These are phyloP conservation scores for Tricholoma saponaceum DNA, from an alignment of 768 basidiomycete genomes.

Conservation along the genomic window DNA sequence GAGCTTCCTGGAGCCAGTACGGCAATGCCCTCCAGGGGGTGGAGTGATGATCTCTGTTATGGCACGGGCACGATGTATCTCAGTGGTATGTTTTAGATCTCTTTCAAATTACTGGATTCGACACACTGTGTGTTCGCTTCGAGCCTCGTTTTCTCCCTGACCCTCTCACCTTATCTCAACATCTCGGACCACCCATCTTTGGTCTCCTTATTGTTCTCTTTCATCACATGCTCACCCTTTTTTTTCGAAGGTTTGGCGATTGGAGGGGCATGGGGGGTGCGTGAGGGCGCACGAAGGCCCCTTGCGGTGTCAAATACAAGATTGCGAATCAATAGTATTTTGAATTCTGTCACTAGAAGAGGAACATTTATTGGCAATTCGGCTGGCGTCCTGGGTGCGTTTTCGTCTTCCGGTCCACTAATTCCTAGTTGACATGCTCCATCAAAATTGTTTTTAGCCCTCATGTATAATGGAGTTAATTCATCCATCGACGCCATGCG, in stretches of 20 bases:
- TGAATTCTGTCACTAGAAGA: slow-evolving; percentile 95
- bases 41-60: slow-evolving; percentile 99
- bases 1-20: slow-evolving; percentile 86
- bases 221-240: slow-evolving; percentile 73
- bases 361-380: slow-evolving; percentile 99
- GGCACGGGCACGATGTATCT: slow-evolving; percentile 99
- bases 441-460: slow-evolving; percentile 57
- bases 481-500: slow-evolving; percentile 86
- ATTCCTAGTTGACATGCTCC: slow-evolving; percentile 28
- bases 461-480: slow-evolving; percentile 95
- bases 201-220: slow-evolving; percentile 74
- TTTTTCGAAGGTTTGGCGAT: slow-evolving; percentile 81
- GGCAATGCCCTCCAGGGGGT: slow-evolving; percentile 92
- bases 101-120: slow-evolving; percentile 61
- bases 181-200: slow-evolving; percentile 53
- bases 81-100: slow-evolving; percentile 72
- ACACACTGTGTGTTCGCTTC: slow-evolving; percentile 42
- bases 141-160: slow-evolving; percentile 46
- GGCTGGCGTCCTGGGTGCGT: slow-evolving; percentile 93
- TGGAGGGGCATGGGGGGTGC: slow-evolving; percentile 94
- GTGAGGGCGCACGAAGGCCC: slow-evolving; percentile 87
- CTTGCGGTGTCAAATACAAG: slow-evolving; percentile 82
- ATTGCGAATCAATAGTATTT: slow-evolving; percentile 92
- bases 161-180: slow-evolving; percentile 65
- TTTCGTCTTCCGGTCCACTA: slow-evolving; percentile 22